Evolutionary conservation across 73 alveolate genomes (phyloP).

Genomic region (Tetrahymena elliotti): DNA sequence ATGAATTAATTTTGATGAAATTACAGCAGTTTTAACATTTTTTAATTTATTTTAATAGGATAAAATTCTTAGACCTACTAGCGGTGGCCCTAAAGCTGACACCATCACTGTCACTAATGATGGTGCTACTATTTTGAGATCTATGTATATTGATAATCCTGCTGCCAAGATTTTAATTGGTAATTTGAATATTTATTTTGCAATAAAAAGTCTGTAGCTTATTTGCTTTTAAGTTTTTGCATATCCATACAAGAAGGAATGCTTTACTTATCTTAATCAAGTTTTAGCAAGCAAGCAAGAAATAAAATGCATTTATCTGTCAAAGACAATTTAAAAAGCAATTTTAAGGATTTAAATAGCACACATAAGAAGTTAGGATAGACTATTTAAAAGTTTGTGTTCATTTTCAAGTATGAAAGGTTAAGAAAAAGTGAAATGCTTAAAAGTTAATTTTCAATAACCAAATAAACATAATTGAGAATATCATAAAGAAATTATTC

Average conservation of each 20-base stretch:
- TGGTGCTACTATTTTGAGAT: conserved; percentile 93
- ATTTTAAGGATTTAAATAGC: not conserved
- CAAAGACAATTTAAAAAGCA: not conserved
- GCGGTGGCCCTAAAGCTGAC: conserved; percentile 70
- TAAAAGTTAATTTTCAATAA: not conserved
- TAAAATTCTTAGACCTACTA: conserved; percentile 81
- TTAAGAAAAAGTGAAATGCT: not conserved
- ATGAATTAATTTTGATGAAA: not conserved
- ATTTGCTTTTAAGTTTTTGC: not conserved
- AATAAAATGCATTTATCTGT: not conserved
- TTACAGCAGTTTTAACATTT: not conserved
- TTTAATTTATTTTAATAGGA: conserved; percentile 36
- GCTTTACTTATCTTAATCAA: no score
- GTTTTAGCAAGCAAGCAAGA: not conserved
- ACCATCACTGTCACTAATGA: conserved; percentile 91
- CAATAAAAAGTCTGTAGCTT: not conserved
- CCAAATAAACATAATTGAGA: not conserved
- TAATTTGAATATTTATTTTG: not conserved
- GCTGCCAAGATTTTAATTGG: conserved; percentile 92
- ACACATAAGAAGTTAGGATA: not conserved
- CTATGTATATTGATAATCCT: conserved; percentile 94
- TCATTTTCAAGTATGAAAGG: not conserved
- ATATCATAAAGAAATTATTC: not conserved
- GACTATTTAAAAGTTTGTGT: not conserved
- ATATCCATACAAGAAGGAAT: no score